A percentile compares a stretch with the other conserved stretches of the same genome.
Evolutionary conservation across 2,329 filamentous ascomycete species (phyloP).

Genomic region (Fusarium bactridioides): DNA sequence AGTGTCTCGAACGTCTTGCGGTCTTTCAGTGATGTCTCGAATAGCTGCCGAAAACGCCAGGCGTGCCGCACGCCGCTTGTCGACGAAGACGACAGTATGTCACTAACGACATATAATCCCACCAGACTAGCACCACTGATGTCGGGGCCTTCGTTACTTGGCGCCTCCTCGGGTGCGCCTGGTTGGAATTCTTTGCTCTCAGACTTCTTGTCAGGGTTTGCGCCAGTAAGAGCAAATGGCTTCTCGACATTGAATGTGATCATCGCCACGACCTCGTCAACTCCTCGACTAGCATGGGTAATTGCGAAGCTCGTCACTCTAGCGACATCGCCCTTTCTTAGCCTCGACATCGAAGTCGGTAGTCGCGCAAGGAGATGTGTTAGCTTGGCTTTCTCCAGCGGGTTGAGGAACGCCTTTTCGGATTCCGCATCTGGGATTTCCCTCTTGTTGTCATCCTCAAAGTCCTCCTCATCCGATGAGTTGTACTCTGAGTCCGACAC

Average conservation of each 20-base stretch:
- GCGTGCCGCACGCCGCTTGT: constrained; percentile 82
- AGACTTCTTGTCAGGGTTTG: constrained; percentile 65
- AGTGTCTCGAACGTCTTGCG: constrained; percentile 78
- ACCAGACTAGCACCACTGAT: constrained; percentile 78
- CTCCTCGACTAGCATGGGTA: constrained; percentile 82
- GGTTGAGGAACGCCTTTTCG: constrained; percentile 76
- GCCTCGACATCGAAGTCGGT: constrained; percentile 75
- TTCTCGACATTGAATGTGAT: constrained; percentile 82
- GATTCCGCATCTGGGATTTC: constrained; percentile 55
- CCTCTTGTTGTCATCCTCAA: constrained; percentile 64
- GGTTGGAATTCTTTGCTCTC: constrained; percentile 46
- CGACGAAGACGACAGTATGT: constrained; percentile 80
- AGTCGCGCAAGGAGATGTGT: constrained; percentile 84
- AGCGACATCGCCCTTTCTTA: constrained; percentile 86
- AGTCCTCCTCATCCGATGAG: constrained; percentile 84
- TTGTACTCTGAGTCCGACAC: constrained; percentile 86
- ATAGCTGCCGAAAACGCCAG: constrained; percentile 85
- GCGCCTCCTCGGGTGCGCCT: constrained; percentile 45
- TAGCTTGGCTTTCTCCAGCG: constrained; percentile 83
- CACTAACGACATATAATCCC: constrained; percentile 78
- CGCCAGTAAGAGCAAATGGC: constrained; percentile 76
- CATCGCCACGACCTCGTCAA: constrained; percentile 90
- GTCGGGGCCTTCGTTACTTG: constrained; percentile 61
- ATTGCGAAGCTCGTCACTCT: constrained; percentile 89
- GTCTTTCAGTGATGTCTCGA: constrained; percentile 74